Conservation (phyloP, 116 monocot genomes). For the Papilionanthe hybrid region DNA sequence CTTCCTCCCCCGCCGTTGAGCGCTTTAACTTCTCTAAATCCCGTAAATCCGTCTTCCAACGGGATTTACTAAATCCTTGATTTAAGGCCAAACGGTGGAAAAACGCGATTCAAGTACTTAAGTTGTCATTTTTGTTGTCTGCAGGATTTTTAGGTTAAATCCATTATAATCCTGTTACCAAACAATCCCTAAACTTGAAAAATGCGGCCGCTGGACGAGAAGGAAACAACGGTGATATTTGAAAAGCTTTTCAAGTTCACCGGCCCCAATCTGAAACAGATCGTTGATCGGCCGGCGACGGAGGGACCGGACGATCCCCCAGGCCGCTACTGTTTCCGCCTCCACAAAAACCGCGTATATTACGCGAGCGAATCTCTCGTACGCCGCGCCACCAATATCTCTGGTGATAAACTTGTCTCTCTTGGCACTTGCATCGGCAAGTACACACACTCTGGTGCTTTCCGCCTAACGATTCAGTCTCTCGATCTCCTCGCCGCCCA, state of each 20-base stretch:
- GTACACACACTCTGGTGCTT: constrained; percentile 71
- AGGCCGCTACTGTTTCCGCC: constrained; percentile 80
- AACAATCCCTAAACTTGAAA: background rate
- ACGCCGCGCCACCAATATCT: constrained; percentile 62
- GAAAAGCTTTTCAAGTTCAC: constrained; percentile 95
- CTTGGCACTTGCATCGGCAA: constrained; percentile 68
- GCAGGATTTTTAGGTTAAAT: too few species aligned
- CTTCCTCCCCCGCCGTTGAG: too few species aligned
- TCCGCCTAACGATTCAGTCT: constrained; percentile 71
- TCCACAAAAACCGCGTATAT: constrained; percentile 84
- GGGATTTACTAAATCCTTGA: too few species aligned
- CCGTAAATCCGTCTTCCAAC: too few species aligned
- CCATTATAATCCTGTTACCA: too few species aligned
- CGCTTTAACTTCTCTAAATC: too few species aligned
- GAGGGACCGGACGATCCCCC: constrained; percentile 34
- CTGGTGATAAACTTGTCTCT: constrained; percentile 66
- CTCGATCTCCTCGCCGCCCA: constrained; percentile 79
- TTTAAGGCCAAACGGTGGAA: too few species aligned
- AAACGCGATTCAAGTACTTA: too few species aligned
- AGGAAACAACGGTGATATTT: constrained; percentile 85
- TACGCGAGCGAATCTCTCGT: constrained; percentile 74
- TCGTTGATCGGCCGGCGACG: constrained; percentile 71
- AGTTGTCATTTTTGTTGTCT: too few species aligned
- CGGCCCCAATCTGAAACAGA: constrained; percentile 75
- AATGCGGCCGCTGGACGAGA: constrained; percentile 96